Base-by-base conservation (phyloP, 306 rosid genomes). In the Betula pendula region DNA sequence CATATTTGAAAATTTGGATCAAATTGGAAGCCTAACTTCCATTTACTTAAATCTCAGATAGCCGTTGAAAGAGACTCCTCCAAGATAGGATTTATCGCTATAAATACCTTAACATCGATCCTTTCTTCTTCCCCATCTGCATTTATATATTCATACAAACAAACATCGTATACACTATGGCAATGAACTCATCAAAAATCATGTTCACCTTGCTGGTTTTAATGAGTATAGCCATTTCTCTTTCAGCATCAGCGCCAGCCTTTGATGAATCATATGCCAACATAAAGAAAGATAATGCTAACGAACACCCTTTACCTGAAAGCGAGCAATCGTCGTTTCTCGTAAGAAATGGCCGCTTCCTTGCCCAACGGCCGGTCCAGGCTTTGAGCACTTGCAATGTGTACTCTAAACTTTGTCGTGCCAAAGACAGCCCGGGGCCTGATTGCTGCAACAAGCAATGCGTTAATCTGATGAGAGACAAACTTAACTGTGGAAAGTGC, bases 361-460 rank as follows among this genome's bases (percentile, higher is more conserved):
- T 84, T 19, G 40, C 83, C 20, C 33, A 72, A 31, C 80, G n/a
- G n/a, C n/a, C n/a, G 58, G 11, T 59, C 35, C 62, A 81, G 4
- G 29, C 47, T 0, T 20, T 56, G 16, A 10, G 75, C 58, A 82
- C 88, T 58, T 88, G 95, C 70, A 77, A 88, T 47, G 87, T 73
- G 42, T 43, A 82, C 44, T 85, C 90, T 0, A 84, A 66, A 24
- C 77, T 88, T 52, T 90, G 90, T 17, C 35, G 48, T 2, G 43
- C 8, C 3, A 68, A 77, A 79, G 82, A 82, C 6, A 88, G 90
- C 44, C 24, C 73, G 1, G 90, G 94, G 4, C 82, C 82, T 4
- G 82, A 80, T 19, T 90, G 90, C 82, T 90, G 96, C 87, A 73
- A 75, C 20, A 85, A 81, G 69, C 76, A 77, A 66, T 90, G 92